Evolutionary conservation across 169 alveolate species (phyloP).

Genomic region (Eimeria necatrix): DNA sequence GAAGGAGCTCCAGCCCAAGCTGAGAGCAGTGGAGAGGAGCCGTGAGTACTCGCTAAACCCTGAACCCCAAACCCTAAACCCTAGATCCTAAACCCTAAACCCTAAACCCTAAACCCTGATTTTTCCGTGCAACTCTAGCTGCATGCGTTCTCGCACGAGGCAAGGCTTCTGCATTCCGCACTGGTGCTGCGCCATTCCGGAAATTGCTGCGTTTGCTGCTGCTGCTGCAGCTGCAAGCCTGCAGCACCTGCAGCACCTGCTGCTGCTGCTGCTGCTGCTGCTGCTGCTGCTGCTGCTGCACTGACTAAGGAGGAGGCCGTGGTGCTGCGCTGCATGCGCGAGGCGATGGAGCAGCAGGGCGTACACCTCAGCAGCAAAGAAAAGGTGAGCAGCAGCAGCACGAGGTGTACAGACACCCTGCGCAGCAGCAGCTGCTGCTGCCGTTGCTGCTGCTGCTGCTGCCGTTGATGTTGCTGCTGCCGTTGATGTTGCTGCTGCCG

Average conservation of each 20-base stretch:
- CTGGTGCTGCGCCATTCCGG: neutral
- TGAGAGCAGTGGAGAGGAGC: neutral
- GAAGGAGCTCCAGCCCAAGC: neutral
- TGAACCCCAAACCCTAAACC: too few relatives aligned
- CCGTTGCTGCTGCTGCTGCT: too few relatives aligned
- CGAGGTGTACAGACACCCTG: neutral
- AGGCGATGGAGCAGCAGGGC: constrained; percentile 76
- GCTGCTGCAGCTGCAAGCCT: neutral
- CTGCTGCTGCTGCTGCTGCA: neutral
- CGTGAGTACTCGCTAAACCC: neutral
- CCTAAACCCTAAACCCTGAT: too few relatives aligned
- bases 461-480: neutral
- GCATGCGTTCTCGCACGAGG: neutral
- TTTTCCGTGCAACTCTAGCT: neutral
- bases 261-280: neutral
- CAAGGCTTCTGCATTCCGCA: neutral
- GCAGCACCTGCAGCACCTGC: neutral
- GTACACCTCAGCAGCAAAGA: neutral
- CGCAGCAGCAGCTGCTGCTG: too few relatives aligned
- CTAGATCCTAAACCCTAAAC: too few relatives aligned
- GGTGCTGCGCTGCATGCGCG: constrained; percentile 63
- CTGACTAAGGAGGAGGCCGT: constrained; percentile 30
- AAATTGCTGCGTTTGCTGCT: neutral
- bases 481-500: neutral
- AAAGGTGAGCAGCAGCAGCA: constrained; percentile 32